Evolutionary conservation across 2,329 filamentous ascomycete species (phyloP).

Genomic region (Diaporthe destruens): DNA sequence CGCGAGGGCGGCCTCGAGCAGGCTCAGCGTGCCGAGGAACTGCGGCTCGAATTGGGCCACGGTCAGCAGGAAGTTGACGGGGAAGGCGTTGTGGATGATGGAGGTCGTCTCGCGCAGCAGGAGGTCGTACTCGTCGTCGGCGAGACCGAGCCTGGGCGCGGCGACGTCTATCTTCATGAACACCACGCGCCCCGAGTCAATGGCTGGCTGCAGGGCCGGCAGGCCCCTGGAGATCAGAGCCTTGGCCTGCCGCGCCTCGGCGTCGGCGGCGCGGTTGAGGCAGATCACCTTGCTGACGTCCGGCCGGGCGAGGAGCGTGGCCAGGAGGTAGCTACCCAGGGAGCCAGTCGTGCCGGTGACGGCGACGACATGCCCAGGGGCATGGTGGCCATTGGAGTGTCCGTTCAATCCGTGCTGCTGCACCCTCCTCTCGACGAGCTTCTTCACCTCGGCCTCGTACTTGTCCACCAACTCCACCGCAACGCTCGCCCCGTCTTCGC

Average conservation of each 20-base stretch:
- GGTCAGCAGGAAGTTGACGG: conserved; percentile 64
- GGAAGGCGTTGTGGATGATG: conserved; percentile 62
- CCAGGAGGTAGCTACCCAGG: conserved; percentile 38
- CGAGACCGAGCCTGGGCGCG: conserved; percentile 55
- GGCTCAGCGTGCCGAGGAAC: conserved; percentile 56
- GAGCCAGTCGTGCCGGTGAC: conserved; percentile 39
- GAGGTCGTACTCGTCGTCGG: conserved; percentile 45
- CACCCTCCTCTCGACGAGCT: conserved; percentile 46
- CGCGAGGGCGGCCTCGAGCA: conserved; percentile 53
- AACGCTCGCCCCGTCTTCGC: neutral
- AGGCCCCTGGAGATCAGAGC: conserved; percentile 32
- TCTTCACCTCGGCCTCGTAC: conserved; percentile 50
- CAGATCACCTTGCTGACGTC: conserved; percentile 38
- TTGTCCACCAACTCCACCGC: conserved; percentile 35
- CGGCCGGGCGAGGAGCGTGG: conserved; percentile 31
- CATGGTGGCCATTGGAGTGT: conserved; percentile 12
- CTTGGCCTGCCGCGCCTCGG: conserved; percentile 19
- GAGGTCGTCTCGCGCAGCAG: conserved; percentile 52
- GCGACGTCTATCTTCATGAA: conserved; percentile 50
- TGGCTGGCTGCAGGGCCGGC: conserved; percentile 17
- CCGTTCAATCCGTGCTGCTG: conserved; percentile 22
- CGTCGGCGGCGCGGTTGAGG: conserved; percentile 38
- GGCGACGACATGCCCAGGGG: conserved; percentile 28
- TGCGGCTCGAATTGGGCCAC: conserved; percentile 60
- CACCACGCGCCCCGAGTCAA: conserved; percentile 27